Evolutionary conservation across 1,139 yeast species (phyloP), one percentile per base, ranked within the genome.

Genomic region (Komagataea norvegica): DNA sequence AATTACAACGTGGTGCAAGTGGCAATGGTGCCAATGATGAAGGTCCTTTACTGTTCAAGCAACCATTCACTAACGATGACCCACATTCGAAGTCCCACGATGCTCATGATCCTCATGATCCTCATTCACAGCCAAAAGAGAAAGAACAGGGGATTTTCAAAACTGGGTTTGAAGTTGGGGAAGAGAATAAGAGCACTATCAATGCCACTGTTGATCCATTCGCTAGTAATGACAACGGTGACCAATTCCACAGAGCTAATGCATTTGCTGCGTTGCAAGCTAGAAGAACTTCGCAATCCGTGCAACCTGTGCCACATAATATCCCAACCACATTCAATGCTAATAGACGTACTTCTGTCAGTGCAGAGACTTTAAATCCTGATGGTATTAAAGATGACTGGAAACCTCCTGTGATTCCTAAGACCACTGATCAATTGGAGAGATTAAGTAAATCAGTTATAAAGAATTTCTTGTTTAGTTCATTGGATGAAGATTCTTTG

Each of bases 271-370:
- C 27, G 34, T 62, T 11, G 5, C 41, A 37, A 28, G 40, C 42
- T 15, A 44, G 52, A 49, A 43, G 51, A 41, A 37, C 48, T n/a
- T 44, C 53, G 7, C 44, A 37, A 6, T 24, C 36, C 2, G 41
- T 37, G 3, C 47, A 37, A 16, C 39, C 43, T 38, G 55, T 31
- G 43, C 32, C 33, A 28, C 54, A 23, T 37, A 59, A 64, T 44
- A 48, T 77, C 36, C 84, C 84, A 17, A 59, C 65, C 36, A 69
- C 76, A 29, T 81, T 83, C 62, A 84, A 84, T 56, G 87, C 88
- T 34, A 77, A 81, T 59, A 76, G 96, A 66, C 78, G 95, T 66
- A 82, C 87, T 5, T 81, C 93, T 20, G 95, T 87, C 17, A 77
- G 88, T 36, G 95, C 95, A 5, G 95, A 86, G 63, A 63, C 70